Percentiles rank a stretch among this genome's conserved stretches.
Evolutionary conservation across 306 rosid species (phyloP).

Genomic region (Prunus campanulata): DNA sequence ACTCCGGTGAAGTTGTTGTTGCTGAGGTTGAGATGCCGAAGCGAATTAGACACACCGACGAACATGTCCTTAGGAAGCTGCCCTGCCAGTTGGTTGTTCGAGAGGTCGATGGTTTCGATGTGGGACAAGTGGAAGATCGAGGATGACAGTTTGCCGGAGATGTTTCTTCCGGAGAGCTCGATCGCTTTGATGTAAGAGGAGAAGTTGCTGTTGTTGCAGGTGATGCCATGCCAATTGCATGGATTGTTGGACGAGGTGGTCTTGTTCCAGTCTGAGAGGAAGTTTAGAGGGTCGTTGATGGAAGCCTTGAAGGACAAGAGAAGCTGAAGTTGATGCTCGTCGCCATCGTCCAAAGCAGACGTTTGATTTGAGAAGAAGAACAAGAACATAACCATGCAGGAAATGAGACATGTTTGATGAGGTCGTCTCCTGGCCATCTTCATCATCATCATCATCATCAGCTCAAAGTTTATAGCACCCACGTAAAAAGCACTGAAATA

Average conservation of each 20-base stretch:
- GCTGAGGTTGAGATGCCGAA: conserved; percentile 73
- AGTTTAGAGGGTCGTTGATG: conserved; percentile 48
- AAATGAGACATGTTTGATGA: conserved; percentile 18
- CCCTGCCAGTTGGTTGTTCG: conserved; percentile 67
- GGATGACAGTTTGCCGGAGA: conserved; percentile 51
- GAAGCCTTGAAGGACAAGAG: conserved; percentile 78
- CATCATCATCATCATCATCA: not conserved
- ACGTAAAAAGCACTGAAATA: conserved; percentile 7
- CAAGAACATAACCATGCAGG: conserved; percentile 32
- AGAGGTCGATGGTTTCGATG: conserved; percentile 58
- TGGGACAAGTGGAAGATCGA: conserved; percentile 49
- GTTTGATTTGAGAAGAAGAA: conserved; percentile 26
- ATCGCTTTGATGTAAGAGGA: conserved; percentile 29
- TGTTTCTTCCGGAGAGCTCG: conserved; percentile 55
- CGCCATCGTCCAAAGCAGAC: conserved; percentile 34
- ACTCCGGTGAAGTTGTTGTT: conserved; percentile 79
- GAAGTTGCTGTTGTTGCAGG: conserved; percentile 44
- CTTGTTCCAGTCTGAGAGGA: conserved; percentile 67
- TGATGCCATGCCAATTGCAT: conserved; percentile 72
- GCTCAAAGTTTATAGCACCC: not conserved
- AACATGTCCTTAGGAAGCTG: conserved; percentile 21
- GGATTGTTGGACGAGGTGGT: conserved; percentile 20
- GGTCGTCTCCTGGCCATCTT: conserved; percentile 53
- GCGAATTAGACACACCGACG: conserved; percentile 26
- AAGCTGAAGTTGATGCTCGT: conserved; percentile 28